Conservation (phyloP, 495 filamentous ascomycete species). For the Hyaloscypha hepaticicola region DNA sequence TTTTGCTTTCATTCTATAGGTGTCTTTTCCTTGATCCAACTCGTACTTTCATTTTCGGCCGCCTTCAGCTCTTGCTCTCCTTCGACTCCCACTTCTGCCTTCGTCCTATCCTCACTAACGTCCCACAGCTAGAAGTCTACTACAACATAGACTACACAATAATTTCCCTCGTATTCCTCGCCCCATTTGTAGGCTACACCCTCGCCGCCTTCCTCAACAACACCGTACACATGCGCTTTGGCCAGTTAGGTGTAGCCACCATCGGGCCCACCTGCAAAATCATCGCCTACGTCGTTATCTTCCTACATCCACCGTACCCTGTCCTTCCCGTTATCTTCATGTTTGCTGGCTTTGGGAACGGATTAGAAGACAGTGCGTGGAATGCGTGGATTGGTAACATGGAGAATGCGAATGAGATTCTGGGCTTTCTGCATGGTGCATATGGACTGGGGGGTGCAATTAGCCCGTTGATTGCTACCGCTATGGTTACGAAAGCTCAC, state of each 20-base stretch:
- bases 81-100: not conserved
- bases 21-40: not conserved
- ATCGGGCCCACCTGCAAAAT: constrained; percentile 64
- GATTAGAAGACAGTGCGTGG: constrained; percentile 68
- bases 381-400: constrained; percentile 85
- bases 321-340: constrained; percentile 71
- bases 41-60: too few relatives aligned
- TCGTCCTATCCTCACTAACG: not conserved
- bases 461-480: constrained; percentile 74
- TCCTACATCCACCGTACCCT: constrained; percentile 72
- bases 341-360: constrained; percentile 69
- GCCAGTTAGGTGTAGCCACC: constrained; percentile 73
- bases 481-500: constrained; percentile 58
- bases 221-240: constrained; percentile 53
- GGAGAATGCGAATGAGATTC: constrained; percentile 63
- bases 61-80: not conserved
- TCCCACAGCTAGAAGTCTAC: constrained; percentile 53
- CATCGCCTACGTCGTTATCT: constrained; percentile 65
- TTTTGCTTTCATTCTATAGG: not conserved
- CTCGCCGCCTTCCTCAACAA: constrained; percentile 73
- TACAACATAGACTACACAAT: constrained; percentile 75
- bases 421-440: constrained; percentile 69
- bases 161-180: constrained; percentile 78
- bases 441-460: constrained; percentile 79
- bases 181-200: constrained; percentile 79